These are phyloP conservation scores for Saccharomycopsis vini DNA, from an alignment of 805 yeast species.

Conservation along the genomic window DNA sequence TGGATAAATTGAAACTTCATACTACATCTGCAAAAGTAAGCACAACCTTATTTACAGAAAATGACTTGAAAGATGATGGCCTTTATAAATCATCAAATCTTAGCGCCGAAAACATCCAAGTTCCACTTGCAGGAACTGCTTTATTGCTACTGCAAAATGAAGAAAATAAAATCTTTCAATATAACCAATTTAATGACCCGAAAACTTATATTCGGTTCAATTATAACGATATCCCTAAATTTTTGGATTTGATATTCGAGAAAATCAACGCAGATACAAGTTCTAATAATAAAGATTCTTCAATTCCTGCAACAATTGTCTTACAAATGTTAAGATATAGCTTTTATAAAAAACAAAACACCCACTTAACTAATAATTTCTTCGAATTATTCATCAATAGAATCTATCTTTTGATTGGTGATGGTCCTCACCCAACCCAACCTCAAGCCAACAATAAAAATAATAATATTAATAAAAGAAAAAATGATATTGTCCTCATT, in stretches of 20 bases:
- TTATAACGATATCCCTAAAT: conserved; percentile 65
- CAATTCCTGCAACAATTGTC: conserved; percentile 59
- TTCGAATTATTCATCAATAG: conserved; percentile 34
- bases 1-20: conserved; percentile 7
- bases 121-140: not conserved
- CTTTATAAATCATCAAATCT: conserved; percentile 4
- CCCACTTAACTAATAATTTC: conserved; percentile 47
- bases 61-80: conserved; percentile 5
- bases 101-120: not conserved
- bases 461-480: conserved; percentile 5
- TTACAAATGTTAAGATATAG: conserved; percentile 68
- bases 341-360: conserved; percentile 45
- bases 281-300: conserved; percentile 37
- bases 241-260: conserved; percentile 53
- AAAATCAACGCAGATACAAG: conserved; percentile 37
- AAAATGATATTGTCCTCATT: conserved; percentile 50
- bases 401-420: conserved; percentile 14
- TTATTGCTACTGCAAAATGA: not conserved
- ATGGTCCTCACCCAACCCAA: not conserved
- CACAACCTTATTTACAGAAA: not conserved
- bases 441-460: not conserved
- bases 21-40: conserved; percentile 2
- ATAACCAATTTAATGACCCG: conserved; percentile 1
- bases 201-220: conserved; percentile 55
- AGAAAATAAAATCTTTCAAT: conserved; percentile 9